Base-by-base conservation (phyloP, 1,284 basidiomycete genomes). In the Microbotryum lychnidis-dioicae region DNA sequence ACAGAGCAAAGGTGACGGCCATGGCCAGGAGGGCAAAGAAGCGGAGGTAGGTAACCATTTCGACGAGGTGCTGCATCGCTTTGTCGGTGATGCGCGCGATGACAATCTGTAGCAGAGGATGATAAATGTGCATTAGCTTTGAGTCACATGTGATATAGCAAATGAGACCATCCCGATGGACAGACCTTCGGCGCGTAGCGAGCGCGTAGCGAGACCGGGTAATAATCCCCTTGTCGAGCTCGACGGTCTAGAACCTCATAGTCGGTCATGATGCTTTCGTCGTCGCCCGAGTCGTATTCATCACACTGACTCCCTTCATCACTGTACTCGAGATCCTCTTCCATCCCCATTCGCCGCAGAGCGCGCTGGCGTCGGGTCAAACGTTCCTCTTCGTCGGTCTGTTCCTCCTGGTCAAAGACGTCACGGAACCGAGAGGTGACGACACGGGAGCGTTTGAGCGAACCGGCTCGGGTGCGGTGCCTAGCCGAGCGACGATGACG, bases 161-260 rank as follows among this genome's bases (percentile, higher is more conserved):
- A 42, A 18, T 18, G 12, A 42, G 37, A 42, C 57, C 12, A 59
- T 47, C 20, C 33, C 37, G 14, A 16, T 42, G 37, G 12, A 42
- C 12, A 18, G 14, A 42, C 37, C 37, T 46, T 50, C 6, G 69
- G 70, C 31, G 59, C 58, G 48, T 68, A 70, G 6, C 70, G 59
- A 14, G 69, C 67, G 0, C 62, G 52, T 1, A 67, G 45, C 16
- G 67, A 50, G 25, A 68, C 29, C 7, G 70, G 70, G 44, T 67
- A 70, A 50, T 67, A 71, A 56, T 71, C 69, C 16, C 60, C 58
- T 10, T 47, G 53, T 16, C 46, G 21, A 18, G 45, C 10, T 12
- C 54, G 37, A 37, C 42, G 23, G 12, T 37, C 27, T 6, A 25
- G 33, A 7, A 49, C 29, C 14, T 54, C 54, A 23, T 45, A 55